Conservation (phyloP, 192 early-diverging fungal genomes). For the Backusella parvicylindrica region DNA sequence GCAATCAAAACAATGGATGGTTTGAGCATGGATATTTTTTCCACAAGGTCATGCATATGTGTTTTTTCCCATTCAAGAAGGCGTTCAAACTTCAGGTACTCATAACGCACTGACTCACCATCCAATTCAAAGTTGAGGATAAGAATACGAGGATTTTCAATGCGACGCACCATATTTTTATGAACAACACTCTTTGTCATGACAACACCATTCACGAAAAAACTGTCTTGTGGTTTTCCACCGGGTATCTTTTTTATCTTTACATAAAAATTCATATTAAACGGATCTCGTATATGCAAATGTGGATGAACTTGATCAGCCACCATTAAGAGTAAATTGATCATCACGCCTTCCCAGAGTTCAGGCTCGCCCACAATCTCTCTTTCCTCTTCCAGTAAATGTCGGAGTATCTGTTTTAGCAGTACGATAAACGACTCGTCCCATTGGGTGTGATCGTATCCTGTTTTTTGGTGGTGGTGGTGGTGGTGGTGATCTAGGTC, state of each 20-base stretch:
- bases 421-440: conserved; percentile 63
- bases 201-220: conserved; percentile 86
- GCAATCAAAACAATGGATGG: conserved; percentile 83
- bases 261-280: conserved; percentile 85
- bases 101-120: background rate
- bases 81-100: conserved; percentile 45
- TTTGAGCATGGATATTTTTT: conserved; percentile 67
- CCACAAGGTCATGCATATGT: conserved; percentile 72
- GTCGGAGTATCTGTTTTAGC: conserved; percentile 62
- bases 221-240: conserved; percentile 68
- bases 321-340: conserved; percentile 62
- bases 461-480: conserved; percentile 7
- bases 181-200: conserved; percentile 90
- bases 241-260: conserved; percentile 96
- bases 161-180: conserved; percentile 75
- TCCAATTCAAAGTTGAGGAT: conserved; percentile 47
- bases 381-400: conserved; percentile 64
- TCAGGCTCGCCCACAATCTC: conserved; percentile 34
- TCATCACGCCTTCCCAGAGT: conserved; percentile 69
- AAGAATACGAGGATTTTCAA: conserved; percentile 76
- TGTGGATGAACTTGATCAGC: conserved; percentile 59
- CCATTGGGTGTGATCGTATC: conserved; percentile 39
- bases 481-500: background rate
- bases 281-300: conserved; percentile 71
- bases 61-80: conserved; percentile 81